These are phyloP conservation scores for Penicillium hesseltinei DNA, from an alignment of 2,329 filamentous ascomycete species.

Conservation along the genomic window DNA sequence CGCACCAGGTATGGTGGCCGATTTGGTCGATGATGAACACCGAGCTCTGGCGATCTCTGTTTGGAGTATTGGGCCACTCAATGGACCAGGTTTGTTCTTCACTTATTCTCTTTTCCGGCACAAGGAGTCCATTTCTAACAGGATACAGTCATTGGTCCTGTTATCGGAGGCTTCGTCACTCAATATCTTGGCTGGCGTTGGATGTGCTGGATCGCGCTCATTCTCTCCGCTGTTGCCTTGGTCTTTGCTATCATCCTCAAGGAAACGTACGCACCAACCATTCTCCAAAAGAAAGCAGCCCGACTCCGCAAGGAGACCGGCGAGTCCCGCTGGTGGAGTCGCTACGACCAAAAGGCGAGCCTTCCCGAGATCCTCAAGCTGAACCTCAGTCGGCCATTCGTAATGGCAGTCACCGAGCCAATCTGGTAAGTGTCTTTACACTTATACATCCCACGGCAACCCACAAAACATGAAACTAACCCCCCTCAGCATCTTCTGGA, in stretches of 20 bases:
- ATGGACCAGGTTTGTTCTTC: conserved; percentile 56
- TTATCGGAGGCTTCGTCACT: conserved; percentile 78
- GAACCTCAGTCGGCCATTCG: conserved; percentile 74
- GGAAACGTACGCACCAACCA: conserved; percentile 74
- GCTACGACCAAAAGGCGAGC: conserved; percentile 70
- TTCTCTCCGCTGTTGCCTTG: conserved; percentile 64
- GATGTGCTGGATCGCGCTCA: conserved; percentile 78
- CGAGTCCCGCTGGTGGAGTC: conserved; percentile 72
- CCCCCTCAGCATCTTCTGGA: conserved; percentile 66
- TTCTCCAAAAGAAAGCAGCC: conserved; percentile 66
- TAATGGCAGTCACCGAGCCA: conserved; percentile 75
- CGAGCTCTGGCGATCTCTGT: conserved; percentile 79
- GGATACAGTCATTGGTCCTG: conserved; percentile 54
- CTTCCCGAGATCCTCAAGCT: conserved; percentile 68
- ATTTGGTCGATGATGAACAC: conserved; percentile 77
- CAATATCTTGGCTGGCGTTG: conserved; percentile 76
- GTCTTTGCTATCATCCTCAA: conserved; percentile 59
- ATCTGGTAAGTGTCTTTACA: conserved; percentile 61
- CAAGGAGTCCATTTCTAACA: neutral
- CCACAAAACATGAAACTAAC: neutral
- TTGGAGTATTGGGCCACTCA: conserved; percentile 81
- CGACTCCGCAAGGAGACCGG: conserved; percentile 64
- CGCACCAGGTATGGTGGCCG: conserved; percentile 76
- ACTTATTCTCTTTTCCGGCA: neutral
- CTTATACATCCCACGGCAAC: neutral